Percentiles rank a stretch among this genome's conserved stretches.
These are phyloP conservation scores for Schwanniomyces polymorphus DNA, from an alignment of 805 yeast species.

Conservation along the genomic window DNA sequence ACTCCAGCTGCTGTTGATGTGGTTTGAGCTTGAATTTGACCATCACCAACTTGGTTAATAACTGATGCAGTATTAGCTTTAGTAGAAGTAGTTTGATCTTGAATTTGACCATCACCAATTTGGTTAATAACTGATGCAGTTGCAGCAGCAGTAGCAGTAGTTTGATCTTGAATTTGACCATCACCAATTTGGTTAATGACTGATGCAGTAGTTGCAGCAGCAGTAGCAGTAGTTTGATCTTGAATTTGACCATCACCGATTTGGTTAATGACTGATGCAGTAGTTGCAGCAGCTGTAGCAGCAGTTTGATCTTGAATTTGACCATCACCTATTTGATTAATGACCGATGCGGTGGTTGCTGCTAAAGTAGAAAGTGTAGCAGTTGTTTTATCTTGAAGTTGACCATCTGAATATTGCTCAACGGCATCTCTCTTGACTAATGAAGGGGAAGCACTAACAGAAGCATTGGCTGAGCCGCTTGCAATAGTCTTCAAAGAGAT, in stretches of 20 bases:
- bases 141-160: conserved; percentile 26
- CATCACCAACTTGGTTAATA: conserved; percentile 39
- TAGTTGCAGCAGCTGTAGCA: conserved; percentile 15
- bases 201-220: conserved; percentile 16
- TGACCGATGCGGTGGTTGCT: conserved; percentile 6
- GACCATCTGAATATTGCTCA: conserved; percentile 33
- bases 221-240: conserved; percentile 14
- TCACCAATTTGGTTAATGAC: conserved; percentile 30
- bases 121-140: conserved; percentile 28
- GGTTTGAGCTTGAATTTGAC: conserved; percentile 20
- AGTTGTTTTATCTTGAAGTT: conserved; percentile 26
- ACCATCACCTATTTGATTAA: conserved; percentile 48
- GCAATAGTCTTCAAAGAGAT: conserved; percentile 26
- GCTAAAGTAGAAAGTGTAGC: conserved; percentile 24
- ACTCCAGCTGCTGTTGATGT: conserved; percentile 19
- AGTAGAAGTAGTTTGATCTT: conserved; percentile 34
- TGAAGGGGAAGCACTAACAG: conserved; percentile 20
- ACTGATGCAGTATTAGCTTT: conserved; percentile 25
- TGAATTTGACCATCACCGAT: conserved; percentile 51
- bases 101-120: conserved; percentile 36
- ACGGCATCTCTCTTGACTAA: conserved; percentile 11
- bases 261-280: conserved; percentile 27
- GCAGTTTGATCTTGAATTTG: conserved; percentile 37
- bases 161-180: conserved; percentile 31
- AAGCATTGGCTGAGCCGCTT: conserved; percentile 10